phyloP scores from a whole-genome alignment of 2,329 filamentous ascomycete species.

The Epichloe gansuensis region DNA sequence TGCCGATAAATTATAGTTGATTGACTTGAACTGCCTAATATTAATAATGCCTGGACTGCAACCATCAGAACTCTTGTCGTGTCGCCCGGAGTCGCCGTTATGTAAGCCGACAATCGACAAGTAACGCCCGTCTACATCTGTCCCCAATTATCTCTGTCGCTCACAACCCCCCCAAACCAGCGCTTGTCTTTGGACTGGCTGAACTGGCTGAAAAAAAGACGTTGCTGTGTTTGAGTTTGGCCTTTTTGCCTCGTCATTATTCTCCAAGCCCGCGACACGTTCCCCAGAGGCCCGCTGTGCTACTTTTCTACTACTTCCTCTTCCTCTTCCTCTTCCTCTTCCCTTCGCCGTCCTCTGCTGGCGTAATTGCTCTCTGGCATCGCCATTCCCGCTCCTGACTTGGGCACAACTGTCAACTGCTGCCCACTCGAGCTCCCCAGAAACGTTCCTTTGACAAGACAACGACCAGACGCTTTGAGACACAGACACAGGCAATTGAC shows the following conservation, averaged over 20 bases:
- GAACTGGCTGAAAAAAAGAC: not conserved
- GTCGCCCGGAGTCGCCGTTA: conserved; percentile 4
- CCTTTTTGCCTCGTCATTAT: not conserved
- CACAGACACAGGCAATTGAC: not conserved
- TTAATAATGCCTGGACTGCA: too few relatives aligned
- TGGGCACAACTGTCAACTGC: not conserved
- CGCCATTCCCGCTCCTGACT: conserved; percentile 1
- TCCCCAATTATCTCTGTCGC: not conserved
- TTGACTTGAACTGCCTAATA: too few relatives aligned
- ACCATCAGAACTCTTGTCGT: too few relatives aligned
- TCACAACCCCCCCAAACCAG: not conserved
- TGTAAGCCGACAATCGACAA: conserved; percentile 4
- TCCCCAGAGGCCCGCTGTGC: not conserved
- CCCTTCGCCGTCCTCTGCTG: not conserved
- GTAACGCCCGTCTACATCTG: not conserved
- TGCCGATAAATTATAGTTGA: too few relatives aligned
- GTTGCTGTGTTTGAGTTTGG: not conserved
- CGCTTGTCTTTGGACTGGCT: not conserved
- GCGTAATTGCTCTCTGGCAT: not conserved
- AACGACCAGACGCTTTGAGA: not conserved
- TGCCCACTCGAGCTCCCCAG: not conserved
- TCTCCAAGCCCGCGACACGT: not conserved
- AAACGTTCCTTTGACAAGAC: not conserved
- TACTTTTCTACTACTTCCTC: too few relatives aligned
- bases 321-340: not conserved